phyloP scores from a whole-genome alignment of 441 rosid genomes.

The Populus hybrid region DNA sequence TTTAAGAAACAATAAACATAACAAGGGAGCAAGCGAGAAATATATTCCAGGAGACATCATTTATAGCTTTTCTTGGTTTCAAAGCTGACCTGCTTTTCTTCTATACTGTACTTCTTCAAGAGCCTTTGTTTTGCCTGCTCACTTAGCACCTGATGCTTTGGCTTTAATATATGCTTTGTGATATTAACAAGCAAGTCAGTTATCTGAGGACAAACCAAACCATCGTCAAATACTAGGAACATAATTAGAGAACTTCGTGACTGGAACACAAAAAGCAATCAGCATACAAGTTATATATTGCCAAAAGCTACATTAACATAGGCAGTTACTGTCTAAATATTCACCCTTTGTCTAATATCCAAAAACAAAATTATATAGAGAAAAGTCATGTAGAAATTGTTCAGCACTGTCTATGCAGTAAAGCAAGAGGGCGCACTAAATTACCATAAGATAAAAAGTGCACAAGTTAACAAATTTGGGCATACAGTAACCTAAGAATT shows the following conservation, averaged over 20 bases:
- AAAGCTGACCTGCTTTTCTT: conserved; percentile 77
- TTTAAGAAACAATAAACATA: neutral
- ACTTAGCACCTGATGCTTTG: conserved; percentile 59
- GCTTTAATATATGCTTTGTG: conserved; percentile 79
- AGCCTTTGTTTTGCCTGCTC: conserved; percentile 62
- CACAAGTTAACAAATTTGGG: neutral
- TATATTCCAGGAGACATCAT: neutral
- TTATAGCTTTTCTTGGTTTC: conserved; percentile 3
- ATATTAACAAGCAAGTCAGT: conserved; percentile 81
- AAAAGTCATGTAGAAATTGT: neutral
- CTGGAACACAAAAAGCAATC: neutral
- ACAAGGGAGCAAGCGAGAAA: neutral
- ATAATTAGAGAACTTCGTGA: neutral
- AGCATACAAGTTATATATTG: neutral
- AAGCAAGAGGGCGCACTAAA: neutral
- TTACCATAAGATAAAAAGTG: neutral
- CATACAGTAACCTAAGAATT: neutral
- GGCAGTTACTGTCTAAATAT: neutral
- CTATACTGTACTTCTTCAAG: conserved; percentile 55
- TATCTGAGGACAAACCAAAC: conserved; percentile 46
- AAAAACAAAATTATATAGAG: neutral
- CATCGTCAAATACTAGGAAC: neutral
- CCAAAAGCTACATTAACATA: neutral
- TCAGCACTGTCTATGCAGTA: neutral
- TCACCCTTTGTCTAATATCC: neutral